Conservation (phyloP, 306 rosid genomes). For the Vicia sativa region DNA sequence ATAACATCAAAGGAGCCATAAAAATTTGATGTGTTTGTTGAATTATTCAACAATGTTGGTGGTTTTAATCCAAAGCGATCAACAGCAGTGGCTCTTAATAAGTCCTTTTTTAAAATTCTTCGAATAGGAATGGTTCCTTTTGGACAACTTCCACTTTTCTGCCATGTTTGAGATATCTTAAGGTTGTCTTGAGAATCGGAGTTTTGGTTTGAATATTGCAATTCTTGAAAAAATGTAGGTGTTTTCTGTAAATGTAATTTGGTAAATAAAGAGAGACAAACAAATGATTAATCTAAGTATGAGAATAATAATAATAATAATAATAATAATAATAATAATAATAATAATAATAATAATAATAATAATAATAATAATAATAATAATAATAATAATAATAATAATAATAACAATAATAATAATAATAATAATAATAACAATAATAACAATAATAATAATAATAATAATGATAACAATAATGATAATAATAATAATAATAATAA, state of each 20-base stretch:
- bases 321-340: not conserved
- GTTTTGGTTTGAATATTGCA: constrained; percentile 9
- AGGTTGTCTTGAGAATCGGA: not conserved
- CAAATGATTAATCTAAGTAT: not conserved
- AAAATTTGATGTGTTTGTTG: constrained; percentile 17
- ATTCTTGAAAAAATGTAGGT: constrained; percentile 37
- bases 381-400: not conserved
- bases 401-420: not conserved
- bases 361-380: not conserved
- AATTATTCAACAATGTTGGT: not conserved
- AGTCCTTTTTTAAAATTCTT: constrained; percentile 50
- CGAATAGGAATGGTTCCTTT: constrained; percentile 67
- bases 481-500: not conserved
- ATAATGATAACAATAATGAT: too few relatives aligned
- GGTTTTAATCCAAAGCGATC: constrained; percentile 51
- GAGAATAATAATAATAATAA: not conserved
- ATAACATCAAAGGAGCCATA: not conserved
- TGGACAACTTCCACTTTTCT: constrained; percentile 68
- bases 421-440: not conserved
- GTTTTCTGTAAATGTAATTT: constrained; percentile 40
- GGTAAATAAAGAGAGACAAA: not conserved
- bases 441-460: not conserved
- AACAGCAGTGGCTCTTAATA: constrained; percentile 48
- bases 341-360: not conserved
- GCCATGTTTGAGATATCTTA: constrained; percentile 55